Conservation (phyloP, 257 asterid species). For the Rauvolfia tetraphylla region DNA sequence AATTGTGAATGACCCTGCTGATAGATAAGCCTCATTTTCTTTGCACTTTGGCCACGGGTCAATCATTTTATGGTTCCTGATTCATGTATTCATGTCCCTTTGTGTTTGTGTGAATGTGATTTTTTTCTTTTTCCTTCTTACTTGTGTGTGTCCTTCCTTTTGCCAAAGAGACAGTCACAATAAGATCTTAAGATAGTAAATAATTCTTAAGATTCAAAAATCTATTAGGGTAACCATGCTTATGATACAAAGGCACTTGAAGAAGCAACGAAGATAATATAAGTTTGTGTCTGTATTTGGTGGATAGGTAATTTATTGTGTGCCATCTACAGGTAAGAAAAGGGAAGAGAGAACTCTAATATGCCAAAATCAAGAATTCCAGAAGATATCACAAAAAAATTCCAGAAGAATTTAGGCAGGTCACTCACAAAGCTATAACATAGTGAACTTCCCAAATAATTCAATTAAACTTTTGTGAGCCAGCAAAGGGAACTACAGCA, state of each 20-base stretch:
- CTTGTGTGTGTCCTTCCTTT: too few relatives aligned
- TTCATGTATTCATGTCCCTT: background rate
- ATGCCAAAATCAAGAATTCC: background rate
- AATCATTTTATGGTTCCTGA: background rate
- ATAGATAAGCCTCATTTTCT: background rate
- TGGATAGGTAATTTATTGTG: background rate
- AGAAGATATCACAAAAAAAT: background rate
- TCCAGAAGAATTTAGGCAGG: background rate
- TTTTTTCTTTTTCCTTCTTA: too few relatives aligned
- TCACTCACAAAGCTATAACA: background rate
- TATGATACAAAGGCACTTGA: background rate
- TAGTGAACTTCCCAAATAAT: background rate
- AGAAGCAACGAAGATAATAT: too few relatives aligned
- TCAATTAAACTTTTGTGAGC: background rate
- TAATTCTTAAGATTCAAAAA: background rate
- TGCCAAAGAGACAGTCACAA: background rate
- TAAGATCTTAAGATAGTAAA: background rate
- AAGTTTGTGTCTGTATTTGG: background rate
- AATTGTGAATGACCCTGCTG: too few relatives aligned
- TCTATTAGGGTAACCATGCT: background rate
- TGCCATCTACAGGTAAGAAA: background rate
- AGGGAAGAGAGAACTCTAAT: background rate
- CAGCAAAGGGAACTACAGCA: background rate
- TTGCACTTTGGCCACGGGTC: background rate
- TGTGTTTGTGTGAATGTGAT: background rate